A percentile compares a stretch with the other conserved stretches of the same genome.
These are phyloP conservation scores for Rhizopogon rudus DNA, from an alignment of 768 basidiomycete species.

Conservation along the genomic window DNA sequence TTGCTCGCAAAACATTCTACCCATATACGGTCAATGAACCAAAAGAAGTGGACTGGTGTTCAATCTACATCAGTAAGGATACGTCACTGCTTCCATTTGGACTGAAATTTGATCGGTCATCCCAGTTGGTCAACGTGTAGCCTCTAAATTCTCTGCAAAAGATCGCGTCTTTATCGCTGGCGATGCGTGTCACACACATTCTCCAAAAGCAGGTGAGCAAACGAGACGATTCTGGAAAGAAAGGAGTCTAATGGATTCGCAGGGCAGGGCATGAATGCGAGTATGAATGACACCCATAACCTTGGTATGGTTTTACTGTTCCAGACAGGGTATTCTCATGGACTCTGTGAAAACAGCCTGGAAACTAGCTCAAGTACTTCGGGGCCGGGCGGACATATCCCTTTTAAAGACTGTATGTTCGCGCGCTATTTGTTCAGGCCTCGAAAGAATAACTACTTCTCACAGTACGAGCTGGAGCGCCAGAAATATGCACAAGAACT, in stretches of 20 bases:
- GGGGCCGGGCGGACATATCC: slow-evolving; percentile 32
- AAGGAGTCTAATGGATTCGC: not conserved
- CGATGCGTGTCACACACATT: slow-evolving; percentile 70
- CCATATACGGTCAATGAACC: slow-evolving; percentile 51
- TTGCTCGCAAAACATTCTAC: slow-evolving; percentile 48
- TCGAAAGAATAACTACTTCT: not conserved
- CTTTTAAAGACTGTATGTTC: slow-evolving; percentile 37
- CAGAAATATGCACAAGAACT: slow-evolving; percentile 67
- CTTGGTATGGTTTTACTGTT: slow-evolving; percentile 34
- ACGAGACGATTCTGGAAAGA: not conserved
- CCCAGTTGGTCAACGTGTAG: slow-evolving; percentile 71
- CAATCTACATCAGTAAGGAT: slow-evolving; percentile 59
- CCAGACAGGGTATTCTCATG: not conserved
- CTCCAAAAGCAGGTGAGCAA: slow-evolving; percentile 53
- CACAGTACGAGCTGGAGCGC: slow-evolving; percentile 65
- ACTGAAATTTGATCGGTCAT: not conserved
- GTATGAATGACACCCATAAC: slow-evolving; percentile 74
- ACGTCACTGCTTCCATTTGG: not conserved
- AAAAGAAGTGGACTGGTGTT: slow-evolving; percentile 64
- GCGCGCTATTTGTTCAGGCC: not conserved
- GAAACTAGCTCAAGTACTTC: slow-evolving; percentile 43
- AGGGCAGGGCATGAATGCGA: slow-evolving; percentile 78
- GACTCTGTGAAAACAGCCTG: slow-evolving; percentile 25
- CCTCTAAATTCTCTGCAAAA: slow-evolving; percentile 53
- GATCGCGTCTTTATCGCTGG: slow-evolving; percentile 74